Evolutionary conservation across 1,139 yeast genomes (phyloP), one percentile per base, ranked within the genome.

Genomic region (Saccharomyces hybrid): DNA sequence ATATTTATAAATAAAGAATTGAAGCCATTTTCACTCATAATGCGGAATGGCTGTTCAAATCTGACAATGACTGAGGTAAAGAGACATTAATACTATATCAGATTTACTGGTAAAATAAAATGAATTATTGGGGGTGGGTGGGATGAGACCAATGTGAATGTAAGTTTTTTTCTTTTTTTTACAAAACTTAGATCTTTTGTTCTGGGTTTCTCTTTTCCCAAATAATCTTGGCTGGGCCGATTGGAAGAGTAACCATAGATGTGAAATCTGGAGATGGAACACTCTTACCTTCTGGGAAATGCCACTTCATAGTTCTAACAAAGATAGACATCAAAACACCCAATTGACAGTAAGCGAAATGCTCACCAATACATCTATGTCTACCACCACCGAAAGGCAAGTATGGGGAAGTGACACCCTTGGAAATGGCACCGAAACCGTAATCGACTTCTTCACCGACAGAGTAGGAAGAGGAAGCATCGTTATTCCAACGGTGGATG

Each of bases 381-480:
- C 99, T 88, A 63, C 99, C 99, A 73, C 98, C 99, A 64, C 99
- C 99, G 68, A 93, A 93, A 55, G 99, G 99, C 71, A 93, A 81
- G 74, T 89, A 95, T 55, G 99, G 97, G 51, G 97, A 88, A 26
- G 88, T 76, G 48, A 93, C 98, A 74, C 98, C 99, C 75, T 93
- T 93, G 53, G 96, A 84, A 61, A 93, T 88, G 58, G 91, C 88
- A 69, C 98, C 98, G 66, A 91, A 93, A 16, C 98, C 98, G 70
- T 90, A 91, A 73, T 93, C 99, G 51, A 91, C 83, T 53, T 86
- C 78, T 53, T 78, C 85, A 55, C 70, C 71, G 42, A 66, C 62
- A 31, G 72, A 61, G 55, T 67, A 70, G 54, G 74, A 71, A 53
- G 75, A 73, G 53, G 72, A 71, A 47, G 76, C 67, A 51, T 76